A percentile compares a stretch with the other conserved stretches of the same genome.
Conservation (phyloP, 306 rosid species). For the Calophaca sinica region DNA sequence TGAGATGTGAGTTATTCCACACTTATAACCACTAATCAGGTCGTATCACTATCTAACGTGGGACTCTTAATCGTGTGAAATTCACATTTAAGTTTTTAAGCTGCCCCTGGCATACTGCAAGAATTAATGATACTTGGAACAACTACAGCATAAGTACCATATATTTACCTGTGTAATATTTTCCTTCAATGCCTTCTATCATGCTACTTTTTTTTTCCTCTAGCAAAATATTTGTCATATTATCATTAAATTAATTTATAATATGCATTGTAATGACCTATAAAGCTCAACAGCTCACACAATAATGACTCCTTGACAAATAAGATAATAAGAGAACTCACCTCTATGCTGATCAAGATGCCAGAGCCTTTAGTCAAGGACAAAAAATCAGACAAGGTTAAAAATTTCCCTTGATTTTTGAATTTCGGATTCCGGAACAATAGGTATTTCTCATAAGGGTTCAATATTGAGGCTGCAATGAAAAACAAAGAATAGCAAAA, state of each 20-base stretch:
- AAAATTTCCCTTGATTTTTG: slow-evolving; percentile 56
- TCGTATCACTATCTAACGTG: too few species aligned
- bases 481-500: slow-evolving; percentile 21
- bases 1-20: too few species aligned
- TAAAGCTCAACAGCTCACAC: background rate
- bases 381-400: slow-evolving; percentile 73
- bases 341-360: slow-evolving; percentile 81
- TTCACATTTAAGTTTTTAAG: slow-evolving; percentile 18
- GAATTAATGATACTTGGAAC: background rate
- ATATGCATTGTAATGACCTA: background rate
- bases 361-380: slow-evolving; percentile 66
- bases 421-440: slow-evolving; percentile 70
- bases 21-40: too few species aligned
- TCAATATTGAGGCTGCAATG: slow-evolving; percentile 71
- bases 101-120: background rate
- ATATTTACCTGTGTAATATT: background rate
- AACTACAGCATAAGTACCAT: background rate
- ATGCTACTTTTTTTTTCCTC: background rate
- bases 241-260: background rate
- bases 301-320: slow-evolving; percentile 2
- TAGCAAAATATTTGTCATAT: background rate
- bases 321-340: slow-evolving; percentile 45
- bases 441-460: slow-evolving; percentile 46
- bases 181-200: slow-evolving; percentile 10
- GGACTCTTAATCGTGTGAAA: background rate